Percentiles rank a stretch among this genome's conserved stretches.
These are phyloP conservation scores for Claviceps maximensis DNA, from an alignment of 2,329 filamentous ascomycete genomes.

Conservation along the genomic window DNA sequence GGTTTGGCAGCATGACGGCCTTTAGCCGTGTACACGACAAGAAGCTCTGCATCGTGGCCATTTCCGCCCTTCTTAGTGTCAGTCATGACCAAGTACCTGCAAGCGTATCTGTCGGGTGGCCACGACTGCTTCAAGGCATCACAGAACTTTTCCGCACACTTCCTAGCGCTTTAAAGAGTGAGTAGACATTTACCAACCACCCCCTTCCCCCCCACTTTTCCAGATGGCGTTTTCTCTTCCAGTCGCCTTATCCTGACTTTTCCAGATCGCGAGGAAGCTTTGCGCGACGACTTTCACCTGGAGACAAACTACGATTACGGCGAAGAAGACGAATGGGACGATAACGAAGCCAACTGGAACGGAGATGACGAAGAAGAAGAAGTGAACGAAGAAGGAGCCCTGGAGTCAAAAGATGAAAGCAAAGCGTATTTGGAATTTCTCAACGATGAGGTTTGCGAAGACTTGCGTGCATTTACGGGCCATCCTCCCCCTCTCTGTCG, in stretches of 20 bases:
- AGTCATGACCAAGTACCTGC: slow-evolving; percentile 68
- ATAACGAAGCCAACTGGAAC: slow-evolving; percentile 72
- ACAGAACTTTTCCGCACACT: slow-evolving; percentile 86
- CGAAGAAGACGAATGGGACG: slow-evolving; percentile 69
- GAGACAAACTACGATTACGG: slow-evolving; percentile 51
- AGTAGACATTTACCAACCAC: too few relatives aligned
- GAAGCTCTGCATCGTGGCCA: slow-evolving; percentile 92
- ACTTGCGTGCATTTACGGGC: too few relatives aligned
- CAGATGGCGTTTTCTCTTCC: neutral
- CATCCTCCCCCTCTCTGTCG: too few relatives aligned
- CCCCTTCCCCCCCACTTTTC: too few relatives aligned
- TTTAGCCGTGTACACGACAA: slow-evolving; percentile 96
- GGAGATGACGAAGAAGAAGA: slow-evolving; percentile 57
- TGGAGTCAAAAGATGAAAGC: slow-evolving; percentile 75
- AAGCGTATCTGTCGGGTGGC: slow-evolving; percentile 95
- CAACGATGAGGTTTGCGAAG: slow-evolving; percentile 62
- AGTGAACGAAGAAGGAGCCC: slow-evolving; percentile 49
- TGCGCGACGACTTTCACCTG: slow-evolving; percentile 73
- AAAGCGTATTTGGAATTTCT: slow-evolving; percentile 92
- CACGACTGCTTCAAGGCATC: slow-evolving; percentile 73
- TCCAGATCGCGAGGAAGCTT: slow-evolving; percentile 74
- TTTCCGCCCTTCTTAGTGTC: slow-evolving; percentile 71
- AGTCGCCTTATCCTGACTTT: neutral
- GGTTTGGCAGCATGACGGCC: slow-evolving; percentile 91
- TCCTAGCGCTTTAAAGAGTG: slow-evolving; percentile 74